phyloP scores from a whole-genome alignment of 2,329 filamentous ascomycete species.

The Leptographium procerum region DNA sequence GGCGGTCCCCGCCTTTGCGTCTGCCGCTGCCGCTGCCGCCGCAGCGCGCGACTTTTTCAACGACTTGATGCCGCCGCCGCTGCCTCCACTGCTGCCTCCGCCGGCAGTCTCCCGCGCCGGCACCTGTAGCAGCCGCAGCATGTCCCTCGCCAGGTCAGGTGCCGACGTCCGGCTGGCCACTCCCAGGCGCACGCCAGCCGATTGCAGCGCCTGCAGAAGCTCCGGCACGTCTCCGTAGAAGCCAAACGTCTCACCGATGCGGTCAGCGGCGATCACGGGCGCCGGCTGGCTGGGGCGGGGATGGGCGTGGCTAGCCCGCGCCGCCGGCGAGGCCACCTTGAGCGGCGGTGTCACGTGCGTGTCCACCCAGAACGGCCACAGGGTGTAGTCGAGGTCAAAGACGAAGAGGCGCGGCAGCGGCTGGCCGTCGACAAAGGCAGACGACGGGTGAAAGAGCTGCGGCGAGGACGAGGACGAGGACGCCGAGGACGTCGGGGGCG shows the following conservation, averaged over 20 bases:
- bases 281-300: not conserved
- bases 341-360: constrained; percentile 75
- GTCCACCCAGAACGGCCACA: constrained; percentile 99
- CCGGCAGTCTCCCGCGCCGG: constrained; percentile 15
- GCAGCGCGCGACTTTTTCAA: not conserved
- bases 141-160: constrained; percentile 67
- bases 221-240: constrained; percentile 62
- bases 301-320: not conserved
- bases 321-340: constrained; percentile 25
- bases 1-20: too few relatives aligned
- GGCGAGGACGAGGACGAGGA: not conserved
- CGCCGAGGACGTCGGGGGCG: not conserved
- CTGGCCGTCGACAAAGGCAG: constrained; percentile 40
- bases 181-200: constrained; percentile 42
- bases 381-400: constrained; percentile 95
- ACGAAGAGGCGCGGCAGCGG: constrained; percentile 75
- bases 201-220: constrained; percentile 50
- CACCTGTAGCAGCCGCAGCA: constrained; percentile 64
- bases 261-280: constrained; percentile 31
- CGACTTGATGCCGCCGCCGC: not conserved
- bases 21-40: too few relatives aligned
- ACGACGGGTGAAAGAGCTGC: not conserved
- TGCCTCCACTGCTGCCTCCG: not conserved
- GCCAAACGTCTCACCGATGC: constrained; percentile 52
- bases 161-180: constrained; percentile 73